These are phyloP conservation scores for Papilionanthe hybrid DNA, from an alignment of 116 monocot genomes.

Conservation along the genomic window DNA sequence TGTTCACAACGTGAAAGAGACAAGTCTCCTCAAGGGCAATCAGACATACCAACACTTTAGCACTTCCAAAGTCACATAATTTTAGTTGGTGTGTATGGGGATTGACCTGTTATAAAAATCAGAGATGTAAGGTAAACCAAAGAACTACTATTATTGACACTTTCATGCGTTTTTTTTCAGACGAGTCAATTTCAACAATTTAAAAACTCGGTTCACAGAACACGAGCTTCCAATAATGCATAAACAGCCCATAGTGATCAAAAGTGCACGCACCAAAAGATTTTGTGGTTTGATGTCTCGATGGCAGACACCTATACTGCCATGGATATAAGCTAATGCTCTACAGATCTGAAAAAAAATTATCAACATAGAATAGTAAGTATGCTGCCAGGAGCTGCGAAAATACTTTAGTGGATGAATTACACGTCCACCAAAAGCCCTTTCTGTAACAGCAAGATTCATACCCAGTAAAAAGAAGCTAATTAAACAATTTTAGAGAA, in stretches of 20 bases:
- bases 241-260: neutral
- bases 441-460: neutral
- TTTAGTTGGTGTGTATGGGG: slow-evolving; percentile 89
- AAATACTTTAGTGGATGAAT: neutral
- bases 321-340: slow-evolving; percentile 86
- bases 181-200: too few relatives aligned
- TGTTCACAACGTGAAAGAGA: neutral
- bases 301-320: slow-evolving; percentile 77
- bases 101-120: slow-evolving; percentile 52
- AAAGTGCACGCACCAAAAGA: slow-evolving; percentile 46
- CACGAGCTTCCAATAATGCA: neutral
- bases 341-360: slow-evolving; percentile 64
- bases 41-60: slow-evolving; percentile 77
- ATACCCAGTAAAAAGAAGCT: too few relatives aligned
- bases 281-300: slow-evolving; percentile 96
- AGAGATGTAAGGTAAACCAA: neutral
- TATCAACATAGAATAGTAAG: neutral
- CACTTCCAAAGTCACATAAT: slow-evolving; percentile 88
- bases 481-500: neutral
- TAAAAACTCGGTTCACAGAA: too few relatives aligned
- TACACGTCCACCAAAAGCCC: neutral
- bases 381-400: neutral
- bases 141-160: too few relatives aligned
- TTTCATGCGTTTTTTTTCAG: too few relatives aligned
- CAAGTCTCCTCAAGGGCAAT: neutral